Evolutionary conservation across 768 basidiomycete species (phyloP).

Genomic region (Steccherinum ochraceum): DNA sequence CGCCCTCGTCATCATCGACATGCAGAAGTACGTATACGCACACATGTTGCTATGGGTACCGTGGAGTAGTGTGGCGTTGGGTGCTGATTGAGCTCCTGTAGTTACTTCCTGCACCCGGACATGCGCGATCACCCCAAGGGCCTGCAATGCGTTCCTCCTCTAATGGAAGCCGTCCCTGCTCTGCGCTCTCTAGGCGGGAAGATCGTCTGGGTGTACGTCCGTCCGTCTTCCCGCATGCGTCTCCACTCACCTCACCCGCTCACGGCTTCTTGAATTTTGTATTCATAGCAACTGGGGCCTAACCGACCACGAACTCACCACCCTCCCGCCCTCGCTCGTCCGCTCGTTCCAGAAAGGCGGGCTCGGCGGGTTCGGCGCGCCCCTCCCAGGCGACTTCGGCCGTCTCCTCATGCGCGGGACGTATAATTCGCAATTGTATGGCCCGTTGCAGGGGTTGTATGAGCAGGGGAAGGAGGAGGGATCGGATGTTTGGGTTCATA

Average conservation of each 20-base stretch:
- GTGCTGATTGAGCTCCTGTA: slow-evolving; percentile 16
- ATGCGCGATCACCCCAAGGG: slow-evolving; percentile 49
- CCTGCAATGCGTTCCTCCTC: slow-evolving; percentile 49
- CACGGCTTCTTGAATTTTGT: neutral
- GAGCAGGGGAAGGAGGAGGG: slow-evolving; percentile 44
- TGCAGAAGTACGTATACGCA: slow-evolving; percentile 72
- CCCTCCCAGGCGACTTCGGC: slow-evolving; percentile 41
- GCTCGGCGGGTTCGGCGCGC: slow-evolving; percentile 38
- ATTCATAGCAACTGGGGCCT: slow-evolving; percentile 59
- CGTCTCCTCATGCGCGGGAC: slow-evolving; percentile 51
- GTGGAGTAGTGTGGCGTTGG: too few species aligned
- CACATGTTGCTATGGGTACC: neutral
- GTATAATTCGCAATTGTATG: slow-evolving; percentile 56
- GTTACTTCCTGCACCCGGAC: slow-evolving; percentile 62
- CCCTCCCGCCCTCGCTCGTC: slow-evolving; percentile 53
- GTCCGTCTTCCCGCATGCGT: neutral
- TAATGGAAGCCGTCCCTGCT: slow-evolving; percentile 40
- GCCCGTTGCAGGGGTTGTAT: slow-evolving; percentile 52
- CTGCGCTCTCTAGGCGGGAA: slow-evolving; percentile 45
- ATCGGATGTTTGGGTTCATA: slow-evolving; percentile 68
- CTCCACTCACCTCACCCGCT: neutral
- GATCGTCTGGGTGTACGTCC: slow-evolving; percentile 57
- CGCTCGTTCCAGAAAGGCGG: slow-evolving; percentile 47
- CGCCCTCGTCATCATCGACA: slow-evolving; percentile 62
- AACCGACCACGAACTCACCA: slow-evolving; percentile 53